phyloP scores from a whole-genome alignment of 495 filamentous ascomycete species.

The Daldinia decipiens region DNA sequence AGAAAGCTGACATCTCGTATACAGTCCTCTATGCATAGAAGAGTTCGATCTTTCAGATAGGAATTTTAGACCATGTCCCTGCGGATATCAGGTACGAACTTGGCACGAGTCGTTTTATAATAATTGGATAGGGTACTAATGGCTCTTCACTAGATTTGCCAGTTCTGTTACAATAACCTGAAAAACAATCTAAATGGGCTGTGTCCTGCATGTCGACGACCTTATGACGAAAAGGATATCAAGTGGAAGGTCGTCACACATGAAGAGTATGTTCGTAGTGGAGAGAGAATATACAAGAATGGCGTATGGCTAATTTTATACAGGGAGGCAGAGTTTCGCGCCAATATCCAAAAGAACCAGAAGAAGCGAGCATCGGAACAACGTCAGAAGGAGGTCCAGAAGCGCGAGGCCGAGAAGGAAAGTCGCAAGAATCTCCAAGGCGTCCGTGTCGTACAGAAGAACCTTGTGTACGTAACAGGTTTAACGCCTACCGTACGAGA shows the following conservation, averaged over 20 bases:
- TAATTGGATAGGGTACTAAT: conserved; percentile 29
- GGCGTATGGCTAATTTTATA: conserved; percentile 41
- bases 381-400: conserved; percentile 93
- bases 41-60: conserved; percentile 97
- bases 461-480: conserved; percentile 97
- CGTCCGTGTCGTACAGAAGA: conserved; percentile 96
- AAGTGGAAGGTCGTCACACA: conserved; percentile 92
- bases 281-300: background rate
- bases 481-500: conserved; percentile 90
- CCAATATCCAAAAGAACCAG: conserved; percentile 86
- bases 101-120: background rate
- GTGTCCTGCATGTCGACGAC: conserved; percentile 93
- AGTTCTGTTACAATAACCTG: conserved; percentile 99
- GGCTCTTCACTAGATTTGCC: conserved; percentile 78
- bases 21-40: conserved; percentile 95
- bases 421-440: conserved; percentile 95
- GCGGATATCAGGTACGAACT: conserved; percentile 88
- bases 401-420: conserved; percentile 92
- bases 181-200: conserved; percentile 93
- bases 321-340: conserved; percentile 74
- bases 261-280: conserved; percentile 77
- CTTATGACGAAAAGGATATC: conserved; percentile 96
- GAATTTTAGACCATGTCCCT: conserved; percentile 97
- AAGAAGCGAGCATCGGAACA: conserved; percentile 86
- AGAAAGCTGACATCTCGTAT: conserved; percentile 39